Evolutionary conservation across 2,329 filamentous ascomycete genomes (phyloP).

Genomic region (Fusarium sp.): DNA sequence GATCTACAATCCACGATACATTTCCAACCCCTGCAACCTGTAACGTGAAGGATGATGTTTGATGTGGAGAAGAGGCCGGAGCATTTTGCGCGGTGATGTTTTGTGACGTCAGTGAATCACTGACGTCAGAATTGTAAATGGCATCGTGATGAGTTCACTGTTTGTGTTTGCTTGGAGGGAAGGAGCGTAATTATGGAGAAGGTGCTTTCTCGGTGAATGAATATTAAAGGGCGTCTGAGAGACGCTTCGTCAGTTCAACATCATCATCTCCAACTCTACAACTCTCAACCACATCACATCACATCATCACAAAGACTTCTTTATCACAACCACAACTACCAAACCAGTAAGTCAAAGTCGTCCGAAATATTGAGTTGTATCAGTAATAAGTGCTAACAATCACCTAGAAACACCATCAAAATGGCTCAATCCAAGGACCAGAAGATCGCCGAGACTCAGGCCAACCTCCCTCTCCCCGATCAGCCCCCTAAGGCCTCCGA

Average conservation of each 20-base stretch:
- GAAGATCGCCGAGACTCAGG: constrained; percentile 74
- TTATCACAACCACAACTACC: constrained; percentile 11
- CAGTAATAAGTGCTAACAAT: background rate
- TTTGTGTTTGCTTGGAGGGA: background rate
- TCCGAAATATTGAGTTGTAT: background rate
- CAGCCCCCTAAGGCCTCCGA: constrained; percentile 81
- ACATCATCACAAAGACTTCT: constrained; percentile 2
- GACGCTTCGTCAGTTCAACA: constrained; percentile 7
- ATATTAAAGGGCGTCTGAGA: constrained; percentile 24
- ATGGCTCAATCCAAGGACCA: constrained; percentile 68
- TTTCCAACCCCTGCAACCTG: background rate
- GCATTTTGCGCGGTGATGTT: constrained; percentile 30
- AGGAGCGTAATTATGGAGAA: constrained; percentile 5
- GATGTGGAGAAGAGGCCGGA: constrained; percentile 34
- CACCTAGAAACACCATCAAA: constrained; percentile 5
- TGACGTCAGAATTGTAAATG: constrained; percentile 41
- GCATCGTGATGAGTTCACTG: constrained; percentile 22
- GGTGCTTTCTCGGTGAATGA: background rate
- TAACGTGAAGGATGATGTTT: constrained; percentile 13
- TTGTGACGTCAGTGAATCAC: constrained; percentile 40
- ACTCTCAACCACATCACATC: background rate
- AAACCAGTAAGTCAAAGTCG: constrained; percentile 6
- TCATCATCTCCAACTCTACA: background rate
- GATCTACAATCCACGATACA: background rate
- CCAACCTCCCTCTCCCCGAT: constrained; percentile 83